Conservation (phyloP, 108 stramenopile genomes). For the Conticribra guillardii region DNA sequence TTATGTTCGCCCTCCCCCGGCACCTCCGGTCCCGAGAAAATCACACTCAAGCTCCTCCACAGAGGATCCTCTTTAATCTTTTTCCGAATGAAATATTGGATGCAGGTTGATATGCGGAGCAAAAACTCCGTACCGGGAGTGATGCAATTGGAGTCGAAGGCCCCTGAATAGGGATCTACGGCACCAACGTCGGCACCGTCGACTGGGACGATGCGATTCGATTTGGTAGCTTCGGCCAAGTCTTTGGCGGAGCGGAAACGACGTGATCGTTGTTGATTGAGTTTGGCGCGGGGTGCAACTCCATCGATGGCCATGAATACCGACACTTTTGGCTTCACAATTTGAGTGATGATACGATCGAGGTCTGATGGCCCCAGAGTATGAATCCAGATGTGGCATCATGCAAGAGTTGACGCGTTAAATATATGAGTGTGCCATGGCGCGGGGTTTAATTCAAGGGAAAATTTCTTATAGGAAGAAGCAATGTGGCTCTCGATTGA, state of each 20-base stretch:
- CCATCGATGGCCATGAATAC: slow-evolving; percentile 94
- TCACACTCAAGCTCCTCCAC: slow-evolving; percentile 90
- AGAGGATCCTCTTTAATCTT: slow-evolving; percentile 96
- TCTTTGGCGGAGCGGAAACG: slow-evolving; percentile 96
- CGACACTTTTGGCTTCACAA: slow-evolving; percentile 93
- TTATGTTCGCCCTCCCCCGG: slow-evolving; percentile 99
- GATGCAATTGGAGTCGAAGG: slow-evolving; percentile 99
- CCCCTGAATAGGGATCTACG: slow-evolving; percentile 45
- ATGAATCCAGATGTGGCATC: too few species aligned
- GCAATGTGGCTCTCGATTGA: neutral
- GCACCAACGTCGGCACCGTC: slow-evolving; percentile 33
- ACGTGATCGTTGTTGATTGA: slow-evolving; percentile 98
- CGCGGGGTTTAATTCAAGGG: too few species aligned
- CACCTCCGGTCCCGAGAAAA: slow-evolving; percentile 97
- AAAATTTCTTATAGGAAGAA: neutral
- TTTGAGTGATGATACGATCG: slow-evolving; percentile 95
- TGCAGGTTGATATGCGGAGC: slow-evolving; percentile 83
- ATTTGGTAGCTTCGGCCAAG: slow-evolving; percentile 85
- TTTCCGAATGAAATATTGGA: slow-evolving; percentile 92
- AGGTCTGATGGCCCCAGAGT: slow-evolving; percentile 50
- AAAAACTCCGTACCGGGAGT: slow-evolving; percentile 99
- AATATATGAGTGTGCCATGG: too few species aligned
- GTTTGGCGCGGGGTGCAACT: slow-evolving; percentile 98
- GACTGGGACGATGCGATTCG: slow-evolving; percentile 43
- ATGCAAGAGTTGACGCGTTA: too few species aligned